Base-by-base conservation (phyloP, 768 basidiomycete species). In the Gymnopilus junonius region DNA sequence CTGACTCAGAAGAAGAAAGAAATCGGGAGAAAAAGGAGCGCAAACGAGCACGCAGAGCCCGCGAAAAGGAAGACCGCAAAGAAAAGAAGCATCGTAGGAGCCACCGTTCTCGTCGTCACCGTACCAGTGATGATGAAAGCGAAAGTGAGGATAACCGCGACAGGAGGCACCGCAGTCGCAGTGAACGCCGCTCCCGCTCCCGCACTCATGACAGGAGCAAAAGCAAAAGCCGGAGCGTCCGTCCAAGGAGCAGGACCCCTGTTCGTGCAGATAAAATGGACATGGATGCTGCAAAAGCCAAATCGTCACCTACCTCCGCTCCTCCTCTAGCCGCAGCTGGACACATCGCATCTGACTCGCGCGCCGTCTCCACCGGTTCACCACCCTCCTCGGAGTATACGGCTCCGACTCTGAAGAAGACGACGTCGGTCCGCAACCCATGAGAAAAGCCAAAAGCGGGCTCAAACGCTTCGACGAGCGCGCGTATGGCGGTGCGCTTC, bases 401-500 rank as follows among this genome's bases (percentile, higher is more conserved):
- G 48, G 72, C 37, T 74, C 71, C 7, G 84, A 85, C 10, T 79
- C 79, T 10, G 77, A 75, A 11, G 91, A 88, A 51, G 87, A 87
- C 4, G 92, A 90, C 35, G 73, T 97, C 32, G 96, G 96, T 0
- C 96, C 96, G 4, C 80, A 89, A 66, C 91, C 94, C n/a, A 70
- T 86, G 0, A 37, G 69, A 35, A 83, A 80, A 62, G 4, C 48
- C 48, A 68, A 73, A 25, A 78, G 66, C 32, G 63, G 78, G 5
- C 79, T 79, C 61, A 87, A 84, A 68, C 85, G 81, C 70, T 71
- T 90, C 50, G 92, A 93, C 78, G 93, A 93, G 70, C 87, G 95
- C 23, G 86, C 91, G 46, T 99, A 95, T 72, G 94, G 95, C 65
- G 87, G 95, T 62, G 91, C 93, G 29, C 82, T 99, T 54, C 85